Conservation (phyloP, 2,329 filamentous ascomycete genomes). For the Fusarium liriodendri region DNA sequence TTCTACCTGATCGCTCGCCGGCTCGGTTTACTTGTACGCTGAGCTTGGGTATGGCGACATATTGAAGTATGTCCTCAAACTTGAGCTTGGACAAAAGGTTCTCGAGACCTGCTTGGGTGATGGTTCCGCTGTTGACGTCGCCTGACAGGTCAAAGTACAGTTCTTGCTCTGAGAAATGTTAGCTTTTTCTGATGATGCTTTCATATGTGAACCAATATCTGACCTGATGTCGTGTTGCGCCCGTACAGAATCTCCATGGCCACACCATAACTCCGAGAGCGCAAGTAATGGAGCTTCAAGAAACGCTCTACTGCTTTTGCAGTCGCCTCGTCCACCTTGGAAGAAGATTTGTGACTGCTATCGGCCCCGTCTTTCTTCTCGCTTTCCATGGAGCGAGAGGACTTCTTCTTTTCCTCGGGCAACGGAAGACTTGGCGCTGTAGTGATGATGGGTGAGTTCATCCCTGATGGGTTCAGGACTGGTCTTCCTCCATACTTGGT, state of each 20-base stretch:
- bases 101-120: background rate
- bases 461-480: background rate
- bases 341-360: background rate
- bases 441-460: background rate
- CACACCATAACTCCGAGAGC: background rate
- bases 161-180: conserved; percentile 1
- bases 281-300: conserved; percentile 16
- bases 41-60: conserved; percentile 6
- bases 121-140: background rate
- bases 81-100: conserved; percentile 7
- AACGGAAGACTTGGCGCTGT: background rate
- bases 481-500: conserved; percentile 1
- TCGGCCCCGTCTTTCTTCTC: background rate
- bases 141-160: conserved; percentile 10
- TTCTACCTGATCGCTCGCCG: background rate
- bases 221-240: background rate
- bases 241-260: conserved; percentile 18
- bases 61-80: conserved; percentile 14
- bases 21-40: background rate
- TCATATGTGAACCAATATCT: too few relatives aligned
- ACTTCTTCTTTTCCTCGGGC: background rate
- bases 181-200: background rate
- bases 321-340: conserved; percentile 5
- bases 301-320: conserved; percentile 5
- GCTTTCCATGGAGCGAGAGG: background rate